Base-by-base conservation (phyloP, 225 moss, liverwort and hornwort genomes). In the Physcomitrellopsis africana region DNA sequence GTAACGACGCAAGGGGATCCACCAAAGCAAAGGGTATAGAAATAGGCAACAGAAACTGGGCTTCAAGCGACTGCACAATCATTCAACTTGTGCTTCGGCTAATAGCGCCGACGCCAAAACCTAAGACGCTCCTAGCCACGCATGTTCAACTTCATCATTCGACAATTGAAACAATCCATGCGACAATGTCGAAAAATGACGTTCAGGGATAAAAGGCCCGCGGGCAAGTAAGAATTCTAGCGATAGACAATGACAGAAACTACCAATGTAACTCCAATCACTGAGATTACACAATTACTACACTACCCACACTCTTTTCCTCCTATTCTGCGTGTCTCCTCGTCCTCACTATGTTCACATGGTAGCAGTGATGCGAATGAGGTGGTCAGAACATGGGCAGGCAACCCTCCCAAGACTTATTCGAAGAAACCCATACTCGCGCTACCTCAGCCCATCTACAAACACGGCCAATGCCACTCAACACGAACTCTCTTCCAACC, bases 251-350 rank as follows among this genome's bases (percentile, higher is more conserved):
- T 37, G 32, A 64, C 63, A 12, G 44, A 43, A 61, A 53, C 53
- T 72, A 45, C 60, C 71, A 80, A 83, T 83, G 80, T 67, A 68
- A 75, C 41, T 37, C 51, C 45, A 76, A 72, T 56, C 56, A 52
- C 75, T 70, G 19, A 18, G 69, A 76, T 58, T 76, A 59, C 41
- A 76, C 56, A 45, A 67, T 41, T 22, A 17, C 48, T 24, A 14
- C 61, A 57, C 68, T 17, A 14, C 32, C 60, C 37, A n/a, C 4
- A 68, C 61, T 60, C 54, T 63, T 41, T 7, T 15, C 20, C 18
- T 65, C 55, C 32, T 37, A 61, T 7, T 27, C 32, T 4, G 32
- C 60, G 2, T 8, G 56, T 20, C 45, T 70, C 69, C 67, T 76
- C 59, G 67, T 70, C 69, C 73, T 73, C 73, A 51, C 13, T 67